Evolutionary conservation across 2,329 filamentous ascomycete species (phyloP).

Genomic region (Fusarium tricinctum): DNA sequence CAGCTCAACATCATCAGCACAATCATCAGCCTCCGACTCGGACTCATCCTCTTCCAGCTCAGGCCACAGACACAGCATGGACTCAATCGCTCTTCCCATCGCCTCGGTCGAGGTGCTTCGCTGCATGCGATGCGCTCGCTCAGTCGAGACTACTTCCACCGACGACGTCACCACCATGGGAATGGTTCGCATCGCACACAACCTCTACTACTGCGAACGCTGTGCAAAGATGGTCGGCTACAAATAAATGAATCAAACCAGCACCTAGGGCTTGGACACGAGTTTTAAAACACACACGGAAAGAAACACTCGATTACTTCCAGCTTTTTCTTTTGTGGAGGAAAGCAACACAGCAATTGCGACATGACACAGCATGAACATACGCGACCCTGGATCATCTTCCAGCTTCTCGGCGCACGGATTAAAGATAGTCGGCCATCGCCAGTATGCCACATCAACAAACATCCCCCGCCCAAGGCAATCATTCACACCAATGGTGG

Average conservation of each 20-base stretch:
- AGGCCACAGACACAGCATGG: conserved; percentile 63
- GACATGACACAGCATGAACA: conserved; percentile 23
- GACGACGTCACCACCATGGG: conserved; percentile 70
- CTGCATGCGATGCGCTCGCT: conserved; percentile 72
- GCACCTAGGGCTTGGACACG: conserved; percentile 14
- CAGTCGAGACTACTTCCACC: conserved; percentile 72
- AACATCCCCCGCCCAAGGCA: conserved; percentile 19
- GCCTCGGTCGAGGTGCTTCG: conserved; percentile 72
- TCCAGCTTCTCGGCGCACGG: conserved; percentile 28
- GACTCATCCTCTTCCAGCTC: conserved; percentile 48
- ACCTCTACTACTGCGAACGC: conserved; percentile 75
- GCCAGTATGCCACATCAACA: conserved; percentile 28
- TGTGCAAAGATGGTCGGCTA: conserved; percentile 76
- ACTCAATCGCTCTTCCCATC: conserved; percentile 60
- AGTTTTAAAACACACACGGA: conserved; percentile 15
- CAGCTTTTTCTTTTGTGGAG: conserved; percentile 28
- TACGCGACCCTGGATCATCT: conserved; percentile 11
- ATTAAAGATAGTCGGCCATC: conserved; percentile 28
- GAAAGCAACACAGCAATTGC: conserved; percentile 24
- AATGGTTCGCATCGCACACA: conserved; percentile 75
- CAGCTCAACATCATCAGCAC: conserved; percentile 41
- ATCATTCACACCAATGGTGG: conserved; percentile 9
- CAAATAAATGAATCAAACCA: conserved; percentile 58
- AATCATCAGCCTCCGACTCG: conserved; percentile 42
- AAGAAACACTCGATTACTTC: conserved; percentile 17